Base-by-base conservation (phyloP, 371 early-diverging fungal species). In the Sporodiniella umbellata region DNA sequence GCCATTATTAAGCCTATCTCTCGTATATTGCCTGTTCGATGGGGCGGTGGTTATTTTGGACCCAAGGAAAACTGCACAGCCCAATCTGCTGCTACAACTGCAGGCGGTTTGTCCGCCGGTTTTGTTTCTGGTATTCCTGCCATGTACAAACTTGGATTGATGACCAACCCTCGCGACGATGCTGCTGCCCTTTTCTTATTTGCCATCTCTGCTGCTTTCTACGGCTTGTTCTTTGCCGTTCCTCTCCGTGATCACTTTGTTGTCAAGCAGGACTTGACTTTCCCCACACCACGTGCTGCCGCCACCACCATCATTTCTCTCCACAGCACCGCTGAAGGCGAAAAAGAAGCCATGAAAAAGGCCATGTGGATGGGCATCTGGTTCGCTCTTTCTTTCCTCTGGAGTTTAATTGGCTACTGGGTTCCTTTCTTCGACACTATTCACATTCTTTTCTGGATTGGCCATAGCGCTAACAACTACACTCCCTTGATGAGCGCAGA, bases 81-180 rank as follows among this genome's bases (percentile, higher is more conserved):
- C 33, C 86, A 86, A 66, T 74, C 83, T 18, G 82, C 85, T 33
- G 89, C 87, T 5, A 85, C 86, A 1, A 78, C 87, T 19, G 82
- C 86, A 39, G 86, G 87, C 48, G 85, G 84, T 49, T 78, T 88
- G n/a, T 80, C 83, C 30, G 78, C 75, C 17, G 83, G 85, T 44
- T 86, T 86, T 49, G 78, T 84, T 6, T 66, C 84, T 46, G 87
- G 82, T 51, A 74, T 88, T 23, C 89, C 89, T 25, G 89, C 89
- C 33, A 72, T 86, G 78, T 88, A 85, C 56, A 77, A 75, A 38
- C 66, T 86, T 30, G 79, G 83, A 30, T 53, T 86, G 19, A 68
- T 81, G 72, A 67, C 66, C 11, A 63, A 58, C 1, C 79, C 79
- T 22, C 44, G 62, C 24, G 64, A 74, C 10, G 83, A 82, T 56